phyloP scores from a whole-genome alignment of 805 yeast species.

The Candida pseudoglaebosa region DNA sequence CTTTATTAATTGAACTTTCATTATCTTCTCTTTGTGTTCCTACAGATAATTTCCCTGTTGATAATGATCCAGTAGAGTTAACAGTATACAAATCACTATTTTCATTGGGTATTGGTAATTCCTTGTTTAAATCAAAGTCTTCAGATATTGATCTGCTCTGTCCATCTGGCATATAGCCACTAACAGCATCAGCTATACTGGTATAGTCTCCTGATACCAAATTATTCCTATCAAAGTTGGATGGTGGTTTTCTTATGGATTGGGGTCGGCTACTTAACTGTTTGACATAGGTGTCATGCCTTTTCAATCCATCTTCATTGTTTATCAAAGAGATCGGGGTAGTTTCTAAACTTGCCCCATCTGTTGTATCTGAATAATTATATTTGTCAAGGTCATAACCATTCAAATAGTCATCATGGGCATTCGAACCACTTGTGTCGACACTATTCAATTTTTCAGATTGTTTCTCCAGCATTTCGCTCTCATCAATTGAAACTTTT shows the following conservation, averaged over 20 bases:
- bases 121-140: slow-evolving; percentile 1
- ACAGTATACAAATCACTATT: slow-evolving; percentile 14
- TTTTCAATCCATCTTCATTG: slow-evolving; percentile 15
- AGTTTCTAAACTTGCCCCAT: slow-evolving; percentile 11
- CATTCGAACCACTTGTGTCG: slow-evolving; percentile 15
- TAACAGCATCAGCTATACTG: slow-evolving; percentile 3
- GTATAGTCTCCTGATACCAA: slow-evolving; percentile 4
- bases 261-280: slow-evolving; percentile 23
- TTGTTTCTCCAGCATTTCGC: slow-evolving; percentile 16
- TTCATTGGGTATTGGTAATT: background rate
- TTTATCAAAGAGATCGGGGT: slow-evolving; percentile 26
- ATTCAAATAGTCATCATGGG: slow-evolving; percentile 19
- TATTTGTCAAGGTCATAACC: slow-evolving; percentile 11
- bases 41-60: slow-evolving; percentile 24
- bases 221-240: slow-evolving; percentile 6
- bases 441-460: slow-evolving; percentile 13
- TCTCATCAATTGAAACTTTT: slow-evolving; percentile 14
- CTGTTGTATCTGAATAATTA: slow-evolving; percentile 8
- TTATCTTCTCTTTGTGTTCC: slow-evolving; percentile 9
- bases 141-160: background rate
- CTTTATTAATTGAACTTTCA: slow-evolving; percentile 1
- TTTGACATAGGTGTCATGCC: slow-evolving; percentile 21
- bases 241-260: slow-evolving; percentile 38
- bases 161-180: slow-evolving; percentile 3
- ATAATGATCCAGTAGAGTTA: slow-evolving; percentile 25